Evolutionary conservation across 108 stramenopile genomes (phyloP), one percentile per base, ranked within the genome.

Genomic region (Ochromonas danica): DNA sequence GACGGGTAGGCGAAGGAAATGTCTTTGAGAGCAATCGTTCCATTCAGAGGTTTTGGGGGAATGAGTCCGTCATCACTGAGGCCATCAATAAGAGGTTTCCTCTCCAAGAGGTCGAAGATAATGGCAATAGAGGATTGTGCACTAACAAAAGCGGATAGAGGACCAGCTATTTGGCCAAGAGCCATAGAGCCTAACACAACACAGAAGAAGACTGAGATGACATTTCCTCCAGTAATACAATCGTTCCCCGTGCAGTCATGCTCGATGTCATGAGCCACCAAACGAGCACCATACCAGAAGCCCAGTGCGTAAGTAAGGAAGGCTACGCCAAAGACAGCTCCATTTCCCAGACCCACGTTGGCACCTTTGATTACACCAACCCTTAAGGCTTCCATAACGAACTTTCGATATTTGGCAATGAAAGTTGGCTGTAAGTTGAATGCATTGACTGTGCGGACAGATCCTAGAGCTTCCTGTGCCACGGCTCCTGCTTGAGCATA

Each of bases 1-100:
- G 93, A 85, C 0, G 96, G 93, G 82, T 98, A 99, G 35, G 90
- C 79, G 86, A 99, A 99, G 1, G 80, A 74, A 1, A 98, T 90
- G 70, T 91, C 79, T 40, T 87, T 63, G 43, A 94, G 88, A 1
- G 51, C 63, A 36, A 67, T 67, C 3, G 36, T 25, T 6, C 72
- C 72, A 10, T 36, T 6, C 14, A 6, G 27, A 3, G 6, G 3
- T 31, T 3, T 25, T 6, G 36, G 6, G 17, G 72, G 72, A 6
- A 14, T 39, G 10, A 27, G 3, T 3, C 72, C 72, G 17, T 75
- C 72, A 10, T 57, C 51, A 36, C 14, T 35, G 14, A 75, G 38
- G 28, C 72, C 72, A 36, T 75, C 72, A 75, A 75, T 75, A 6
- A 75, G 40, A 3, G 91, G 92, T 70, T 88, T 72, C 3, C 90